These are phyloP conservation scores for Calamus simplicifolius DNA, from an alignment of 176 grass and related monocot genomes.

Conservation along the genomic window DNA sequence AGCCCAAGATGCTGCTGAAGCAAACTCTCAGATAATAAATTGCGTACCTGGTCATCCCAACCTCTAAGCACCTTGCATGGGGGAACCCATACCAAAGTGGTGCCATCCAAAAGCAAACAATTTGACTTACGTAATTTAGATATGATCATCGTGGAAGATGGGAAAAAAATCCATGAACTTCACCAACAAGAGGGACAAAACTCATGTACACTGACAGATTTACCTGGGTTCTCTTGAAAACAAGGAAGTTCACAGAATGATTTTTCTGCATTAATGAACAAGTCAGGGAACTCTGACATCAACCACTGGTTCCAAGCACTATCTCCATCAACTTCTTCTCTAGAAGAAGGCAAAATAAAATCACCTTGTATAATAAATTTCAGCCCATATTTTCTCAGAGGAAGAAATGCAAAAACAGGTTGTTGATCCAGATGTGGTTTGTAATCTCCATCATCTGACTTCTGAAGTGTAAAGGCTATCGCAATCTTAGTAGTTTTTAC, in stretches of 20 bases:
- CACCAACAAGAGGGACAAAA: conserved; percentile 89
- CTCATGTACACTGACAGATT: conserved; percentile 78
- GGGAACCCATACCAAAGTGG: conserved; percentile 45
- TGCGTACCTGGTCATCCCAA: conserved; percentile 63
- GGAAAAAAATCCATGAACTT: conserved; percentile 94
- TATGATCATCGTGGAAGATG: conserved; percentile 78
- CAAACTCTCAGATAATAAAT: conserved; percentile 54
- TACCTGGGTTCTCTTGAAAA: conserved; percentile 60
- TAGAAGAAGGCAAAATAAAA: conserved; percentile 93
- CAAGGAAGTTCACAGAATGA: conserved; percentile 81
- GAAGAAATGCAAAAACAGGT: conserved; percentile 94
- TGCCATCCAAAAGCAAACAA: conserved; percentile 86
- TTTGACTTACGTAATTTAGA: conserved; percentile 58
- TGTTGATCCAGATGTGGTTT: conserved; percentile 64
- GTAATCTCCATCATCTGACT: conserved; percentile 54
- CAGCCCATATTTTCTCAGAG: conserved; percentile 86
- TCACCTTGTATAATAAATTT: conserved; percentile 98
- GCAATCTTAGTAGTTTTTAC: conserved; percentile 74
- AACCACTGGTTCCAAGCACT: conserved; percentile 99
- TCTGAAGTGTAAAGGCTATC: conserved; percentile 84
- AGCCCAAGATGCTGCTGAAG: conserved; percentile 77
- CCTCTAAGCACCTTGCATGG: conserved; percentile 71
- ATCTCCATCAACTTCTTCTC: conserved; percentile 97
- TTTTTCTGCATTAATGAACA: conserved; percentile 62
- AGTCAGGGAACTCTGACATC: conserved; percentile 71